A percentile compares a stretch with the other conserved stretches of the same genome.
Conservation (phyloP, 768 basidiomycete genomes). For the Lactarius hatsudake region DNA sequence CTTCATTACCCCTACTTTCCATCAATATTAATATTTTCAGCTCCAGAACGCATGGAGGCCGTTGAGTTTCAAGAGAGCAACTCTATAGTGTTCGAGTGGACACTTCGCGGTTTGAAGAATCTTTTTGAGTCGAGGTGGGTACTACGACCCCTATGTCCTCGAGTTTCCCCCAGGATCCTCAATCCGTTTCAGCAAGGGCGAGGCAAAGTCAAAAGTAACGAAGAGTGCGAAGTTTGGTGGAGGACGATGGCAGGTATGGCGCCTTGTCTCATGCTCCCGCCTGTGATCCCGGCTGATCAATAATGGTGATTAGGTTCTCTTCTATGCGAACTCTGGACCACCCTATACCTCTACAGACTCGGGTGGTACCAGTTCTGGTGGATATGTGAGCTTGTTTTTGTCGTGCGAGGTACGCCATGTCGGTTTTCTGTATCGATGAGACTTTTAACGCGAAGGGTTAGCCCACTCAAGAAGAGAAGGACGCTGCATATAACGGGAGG, state of each 20-base stretch:
- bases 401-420: slow-evolving; percentile 66
- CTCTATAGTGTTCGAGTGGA: slow-evolving; percentile 74
- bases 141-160: slow-evolving; percentile 28
- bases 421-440: background rate
- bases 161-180: background rate
- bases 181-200: slow-evolving; percentile 52
- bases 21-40: background rate
- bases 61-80: slow-evolving; percentile 50
- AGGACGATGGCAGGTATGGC: slow-evolving; percentile 68
- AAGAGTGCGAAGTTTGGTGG: slow-evolving; percentile 75
- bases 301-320: slow-evolving; percentile 55
- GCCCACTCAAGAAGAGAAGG: slow-evolving; percentile 78
- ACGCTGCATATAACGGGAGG: slow-evolving; percentile 61
- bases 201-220: slow-evolving; percentile 71
- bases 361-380: slow-evolving; percentile 46
- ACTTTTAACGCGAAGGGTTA: slow-evolving; percentile 32
- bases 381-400: slow-evolving; percentile 73
- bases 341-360: slow-evolving; percentile 30
- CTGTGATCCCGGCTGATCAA: slow-evolving; percentile 5
- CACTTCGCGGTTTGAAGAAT: slow-evolving; percentile 61
- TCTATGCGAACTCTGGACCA: slow-evolving; percentile 79
- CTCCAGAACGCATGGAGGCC: slow-evolving; percentile 31
- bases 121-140: slow-evolving; percentile 69
- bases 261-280: slow-evolving; percentile 19
- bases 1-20: background rate